Base-by-base conservation (phyloP, 108 stramenopile genomes). In the Cylindrotheca fusiformis region DNA sequence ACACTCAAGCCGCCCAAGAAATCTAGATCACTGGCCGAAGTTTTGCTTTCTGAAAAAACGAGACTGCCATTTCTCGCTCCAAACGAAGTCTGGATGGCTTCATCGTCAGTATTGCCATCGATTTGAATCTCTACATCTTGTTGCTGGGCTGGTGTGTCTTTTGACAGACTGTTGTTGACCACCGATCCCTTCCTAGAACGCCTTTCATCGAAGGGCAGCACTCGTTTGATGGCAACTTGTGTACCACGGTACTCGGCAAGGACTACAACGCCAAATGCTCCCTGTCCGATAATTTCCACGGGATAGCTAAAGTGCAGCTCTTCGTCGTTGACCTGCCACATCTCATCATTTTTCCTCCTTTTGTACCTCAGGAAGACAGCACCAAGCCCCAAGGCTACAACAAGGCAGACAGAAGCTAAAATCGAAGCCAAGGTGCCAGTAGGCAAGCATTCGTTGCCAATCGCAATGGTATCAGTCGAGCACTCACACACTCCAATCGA, bases 161-260 rank as follows among this genome's bases (percentile, higher is more conserved):
- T 41, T 41, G 36, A 14, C 10, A 41, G 36, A 10, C 14, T 14
- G 6, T 14, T 6, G 6, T 41, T 14, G 36, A 41, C 14, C 10
- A 6, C 6, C 10, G 10, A 41, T 10, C 36, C 6, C 10, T 10
- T 41, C 6, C 36, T 14, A 41, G 10, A 41, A 14, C 36, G 14
- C 58, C 56, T 8, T 58, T 41, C 36, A 10, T 41, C 36, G 10
- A 41, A 67, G 3, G 77, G 72, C 10, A 78, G 50, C 3, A 78
- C 77, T 17, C 77, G 72, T 29, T 78, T 78, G 18, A 73, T 66
- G 2, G 77, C 74, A 24, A 69, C 68, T n/a, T 69, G 24, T 2
- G 77, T 78, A 6, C 78, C 78, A 23, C 78, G 72, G 32, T 79
- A 79, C 27, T 70, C 55, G 1, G 52, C 78, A 5, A 65, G 64